Evolutionary conservation across 768 basidiomycete genomes (phyloP).

Genomic region (Hydnomerulius pinastri): DNA sequence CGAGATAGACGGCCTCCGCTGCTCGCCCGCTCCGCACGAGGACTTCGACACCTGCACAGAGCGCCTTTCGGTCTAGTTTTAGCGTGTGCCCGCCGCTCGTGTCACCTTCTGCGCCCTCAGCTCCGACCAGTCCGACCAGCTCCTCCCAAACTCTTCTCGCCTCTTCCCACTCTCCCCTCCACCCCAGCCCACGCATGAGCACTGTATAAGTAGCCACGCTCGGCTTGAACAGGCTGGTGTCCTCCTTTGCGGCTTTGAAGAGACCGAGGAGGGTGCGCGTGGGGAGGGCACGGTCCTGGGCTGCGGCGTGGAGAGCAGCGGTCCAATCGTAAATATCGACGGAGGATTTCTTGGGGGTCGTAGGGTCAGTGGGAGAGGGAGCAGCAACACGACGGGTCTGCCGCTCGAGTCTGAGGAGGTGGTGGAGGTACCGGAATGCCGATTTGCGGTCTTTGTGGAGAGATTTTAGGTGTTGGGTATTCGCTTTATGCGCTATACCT

Average conservation of each 20-base stretch:
- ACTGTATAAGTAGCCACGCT: constrained; percentile 54
- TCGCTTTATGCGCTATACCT: constrained; percentile 38
- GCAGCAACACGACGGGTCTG: constrained; percentile 10
- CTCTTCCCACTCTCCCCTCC: constrained; percentile 38
- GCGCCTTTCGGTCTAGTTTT: constrained; percentile 45
- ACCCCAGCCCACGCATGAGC: constrained; percentile 53
- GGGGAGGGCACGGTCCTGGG: constrained; percentile 39
- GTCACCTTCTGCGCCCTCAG: not conserved
- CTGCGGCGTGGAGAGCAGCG: constrained; percentile 45
- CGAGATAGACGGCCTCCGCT: constrained; percentile 49
- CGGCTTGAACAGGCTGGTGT: constrained; percentile 35
- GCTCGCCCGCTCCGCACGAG: constrained; percentile 46
- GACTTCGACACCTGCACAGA: constrained; percentile 53
- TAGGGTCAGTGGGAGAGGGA: not conserved
- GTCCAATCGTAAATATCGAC: constrained; percentile 51
- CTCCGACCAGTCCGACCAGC: constrained; percentile 29
- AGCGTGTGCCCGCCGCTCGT: constrained; percentile 6
- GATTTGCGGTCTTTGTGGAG: constrained; percentile 42
- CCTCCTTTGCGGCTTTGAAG: constrained; percentile 35
- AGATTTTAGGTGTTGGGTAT: constrained; percentile 45
- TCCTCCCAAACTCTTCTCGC: constrained; percentile 49
- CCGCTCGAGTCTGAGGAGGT: constrained; percentile 35
- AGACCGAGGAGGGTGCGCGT: constrained; percentile 37
- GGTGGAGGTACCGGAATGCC: constrained; percentile 49
- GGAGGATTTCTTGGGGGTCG: constrained; percentile 21